A percentile compares a stretch with the other conserved stretches of the same genome.
Conservation (phyloP, 1,284 basidiomycete genomes). For the Boletus semigastroideus region DNA sequence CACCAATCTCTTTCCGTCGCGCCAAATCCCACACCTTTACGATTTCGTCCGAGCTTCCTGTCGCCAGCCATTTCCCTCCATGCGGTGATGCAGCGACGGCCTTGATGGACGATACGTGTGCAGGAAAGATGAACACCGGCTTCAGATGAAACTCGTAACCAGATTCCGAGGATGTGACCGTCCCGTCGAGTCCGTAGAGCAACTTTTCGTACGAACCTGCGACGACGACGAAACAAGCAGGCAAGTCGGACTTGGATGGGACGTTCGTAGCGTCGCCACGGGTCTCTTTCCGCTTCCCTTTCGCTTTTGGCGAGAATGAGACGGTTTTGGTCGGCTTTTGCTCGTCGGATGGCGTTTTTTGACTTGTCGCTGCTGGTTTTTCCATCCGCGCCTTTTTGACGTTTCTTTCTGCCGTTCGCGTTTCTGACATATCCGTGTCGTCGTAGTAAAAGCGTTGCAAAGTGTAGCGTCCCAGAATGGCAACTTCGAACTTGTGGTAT, state of each 20-base stretch:
- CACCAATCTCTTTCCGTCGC: slow-evolving; percentile 89
- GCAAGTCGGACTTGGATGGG: slow-evolving; percentile 27
- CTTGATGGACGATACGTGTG: slow-evolving; percentile 92
- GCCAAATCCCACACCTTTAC: slow-evolving; percentile 97
- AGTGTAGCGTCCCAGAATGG: too few species aligned
- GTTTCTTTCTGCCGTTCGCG: slow-evolving; percentile 19
- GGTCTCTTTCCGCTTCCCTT: slow-evolving; percentile 24
- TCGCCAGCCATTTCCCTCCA: slow-evolving; percentile 94
- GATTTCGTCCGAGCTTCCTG: slow-evolving; percentile 92
- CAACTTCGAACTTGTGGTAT: too few species aligned
- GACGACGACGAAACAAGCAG: slow-evolving; percentile 78
- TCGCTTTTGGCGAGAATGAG: slow-evolving; percentile 19
- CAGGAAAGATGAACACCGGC: slow-evolving; percentile 95
- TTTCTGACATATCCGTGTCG: too few species aligned
- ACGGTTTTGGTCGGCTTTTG: slow-evolving; percentile 1
- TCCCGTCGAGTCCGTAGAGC: slow-evolving; percentile 86
- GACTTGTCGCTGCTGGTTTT: slow-evolving; percentile 7
- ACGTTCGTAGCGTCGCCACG: slow-evolving; percentile 1
- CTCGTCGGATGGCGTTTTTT: neutral
- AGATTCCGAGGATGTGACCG: slow-evolving; percentile 41
- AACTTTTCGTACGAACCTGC: slow-evolving; percentile 95
- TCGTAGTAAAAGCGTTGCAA: too few species aligned
- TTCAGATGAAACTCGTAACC: slow-evolving; percentile 53
- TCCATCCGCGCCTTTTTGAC: slow-evolving; percentile 29
- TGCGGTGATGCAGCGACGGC: slow-evolving; percentile 82